Base-by-base conservation (phyloP, 805 yeast species). In the Priceomyces carsonii region DNA sequence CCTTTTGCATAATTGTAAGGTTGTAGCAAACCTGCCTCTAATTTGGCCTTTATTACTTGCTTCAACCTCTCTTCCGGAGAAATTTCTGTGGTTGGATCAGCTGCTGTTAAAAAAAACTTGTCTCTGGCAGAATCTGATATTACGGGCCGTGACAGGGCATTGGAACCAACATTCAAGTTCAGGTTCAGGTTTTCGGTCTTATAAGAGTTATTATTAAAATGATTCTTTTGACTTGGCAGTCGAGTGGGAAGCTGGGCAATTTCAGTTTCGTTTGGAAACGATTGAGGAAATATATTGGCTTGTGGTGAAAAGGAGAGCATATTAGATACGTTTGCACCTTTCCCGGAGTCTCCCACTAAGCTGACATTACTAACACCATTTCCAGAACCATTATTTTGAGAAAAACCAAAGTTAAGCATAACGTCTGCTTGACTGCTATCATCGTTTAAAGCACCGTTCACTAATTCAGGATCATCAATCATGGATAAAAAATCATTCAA, bases 1-100 rank as follows among this genome's bases (percentile, higher is more conserved):
- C 98, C 98, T 48, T 82, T 80, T 1, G 95, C 96, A 53, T 91
- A 91, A 57, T 91, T 86, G 59, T 89, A 91, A 0, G 98, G 98
- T 53, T 84, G 88, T 23, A 91, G 64, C 27, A 91, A 69, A 0
- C 98, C 98, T 0, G 98, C 98, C 56, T 87, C 95, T 27, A 90
- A 64, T 52, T 91, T 91, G 12, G 98, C 98, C 53, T 86, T 85
- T 51, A 91, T 90, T 8, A 91, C 97, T 55, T 89, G 95, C 53
- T 87, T 88, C 47, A 91, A 69, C 41, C 97, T 73, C 54, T 89
- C 97, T 53, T 90, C 97, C 0, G 97, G 96, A 0, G 95, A 85
- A 23, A 85, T 83, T 45, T 88, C 96, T 2, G 91, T 87, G 0
- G 96, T 85, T 4, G 98, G 98, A 57, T 91, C 98, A 0, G 97